Percentiles rank a stretch among this genome's conserved stretches.
Conservation (phyloP, 1,284 basidiomycete genomes). For the Fomitiporia mediterranea region DNA sequence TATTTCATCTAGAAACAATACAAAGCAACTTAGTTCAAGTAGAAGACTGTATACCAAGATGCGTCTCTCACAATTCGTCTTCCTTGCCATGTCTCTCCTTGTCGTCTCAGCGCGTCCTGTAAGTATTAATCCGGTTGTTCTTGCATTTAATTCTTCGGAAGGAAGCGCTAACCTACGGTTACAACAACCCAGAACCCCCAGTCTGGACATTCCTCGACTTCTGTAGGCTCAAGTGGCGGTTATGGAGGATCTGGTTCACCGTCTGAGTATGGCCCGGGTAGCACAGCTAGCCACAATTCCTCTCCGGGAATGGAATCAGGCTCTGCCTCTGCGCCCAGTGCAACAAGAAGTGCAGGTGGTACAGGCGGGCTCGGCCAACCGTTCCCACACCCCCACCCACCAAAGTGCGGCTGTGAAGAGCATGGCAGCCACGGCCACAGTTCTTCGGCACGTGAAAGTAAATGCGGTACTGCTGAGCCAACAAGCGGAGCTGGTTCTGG, state of each 20-base stretch:
- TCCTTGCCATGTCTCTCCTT: neutral
- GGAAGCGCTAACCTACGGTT: neutral
- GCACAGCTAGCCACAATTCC: neutral
- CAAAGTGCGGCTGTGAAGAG: too few relatives aligned
- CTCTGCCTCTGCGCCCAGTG: neutral
- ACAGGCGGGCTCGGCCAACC: too few relatives aligned
- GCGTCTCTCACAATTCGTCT: constrained; percentile 1
- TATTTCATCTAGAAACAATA: neutral
- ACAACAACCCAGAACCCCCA: neutral
- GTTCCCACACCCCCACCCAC: too few relatives aligned
- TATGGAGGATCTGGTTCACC: neutral
- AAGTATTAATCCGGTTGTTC: neutral
- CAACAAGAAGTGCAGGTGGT: neutral
- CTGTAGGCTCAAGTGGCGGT: neutral
- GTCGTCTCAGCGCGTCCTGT: neutral
- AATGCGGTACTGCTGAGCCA: neutral
- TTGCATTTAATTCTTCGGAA: neutral
- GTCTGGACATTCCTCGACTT: neutral
- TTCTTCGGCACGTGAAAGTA: neutral
- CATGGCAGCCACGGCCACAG: neutral
- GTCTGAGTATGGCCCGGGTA: neutral
- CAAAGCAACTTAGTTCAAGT: neutral
- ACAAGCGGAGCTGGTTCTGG: neutral
- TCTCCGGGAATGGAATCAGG: neutral
- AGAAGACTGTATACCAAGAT: neutral